Conservation (phyloP, 1,284 basidiomycete species). For the Fomitiporia mediterranea region DNA sequence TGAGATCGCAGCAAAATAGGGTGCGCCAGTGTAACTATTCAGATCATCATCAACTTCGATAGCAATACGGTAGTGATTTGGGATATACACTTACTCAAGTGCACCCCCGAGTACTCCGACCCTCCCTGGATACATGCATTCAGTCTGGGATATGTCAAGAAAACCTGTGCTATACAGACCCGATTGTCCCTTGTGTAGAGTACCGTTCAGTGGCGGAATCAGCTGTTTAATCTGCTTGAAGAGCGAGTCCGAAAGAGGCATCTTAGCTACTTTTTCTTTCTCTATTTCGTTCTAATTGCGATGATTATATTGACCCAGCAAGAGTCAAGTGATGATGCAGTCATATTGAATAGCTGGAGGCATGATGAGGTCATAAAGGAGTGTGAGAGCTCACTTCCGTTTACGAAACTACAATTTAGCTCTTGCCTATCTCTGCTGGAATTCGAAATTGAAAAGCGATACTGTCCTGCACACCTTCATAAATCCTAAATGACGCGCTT, state of each 20-base stretch:
- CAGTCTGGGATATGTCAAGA: not conserved
- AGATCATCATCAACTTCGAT: not conserved
- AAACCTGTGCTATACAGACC: slow-evolving; percentile 41
- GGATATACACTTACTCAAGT: slow-evolving; percentile 60
- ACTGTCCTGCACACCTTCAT: no score
- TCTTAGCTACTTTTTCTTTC: slow-evolving; percentile 25
- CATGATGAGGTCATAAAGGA: not conserved
- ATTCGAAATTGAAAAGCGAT: no score
- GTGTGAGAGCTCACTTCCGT: not conserved
- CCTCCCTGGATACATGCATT: slow-evolving; percentile 46
- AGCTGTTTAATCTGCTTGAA: slow-evolving; percentile 70
- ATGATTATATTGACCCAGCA: no score
- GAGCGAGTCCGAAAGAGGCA: slow-evolving; percentile 56
- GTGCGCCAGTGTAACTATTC: slow-evolving; percentile 87
- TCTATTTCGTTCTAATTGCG: no score
- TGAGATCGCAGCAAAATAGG: slow-evolving; percentile 89
- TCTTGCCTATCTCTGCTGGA: no score
- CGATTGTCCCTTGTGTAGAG: slow-evolving; percentile 94
- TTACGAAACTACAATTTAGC: no score
- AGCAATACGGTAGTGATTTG: not conserved
- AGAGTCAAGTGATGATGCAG: no score
- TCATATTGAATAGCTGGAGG: not conserved
- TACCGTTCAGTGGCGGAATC: slow-evolving; percentile 80
- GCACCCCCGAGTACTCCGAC: slow-evolving; percentile 94
- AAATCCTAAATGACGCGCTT: no score